A percentile compares a stretch with the other conserved stretches of the same genome.
Evolutionary conservation across 805 yeast species (phyloP).

Genomic region (Saccharomycopsis sp.): DNA sequence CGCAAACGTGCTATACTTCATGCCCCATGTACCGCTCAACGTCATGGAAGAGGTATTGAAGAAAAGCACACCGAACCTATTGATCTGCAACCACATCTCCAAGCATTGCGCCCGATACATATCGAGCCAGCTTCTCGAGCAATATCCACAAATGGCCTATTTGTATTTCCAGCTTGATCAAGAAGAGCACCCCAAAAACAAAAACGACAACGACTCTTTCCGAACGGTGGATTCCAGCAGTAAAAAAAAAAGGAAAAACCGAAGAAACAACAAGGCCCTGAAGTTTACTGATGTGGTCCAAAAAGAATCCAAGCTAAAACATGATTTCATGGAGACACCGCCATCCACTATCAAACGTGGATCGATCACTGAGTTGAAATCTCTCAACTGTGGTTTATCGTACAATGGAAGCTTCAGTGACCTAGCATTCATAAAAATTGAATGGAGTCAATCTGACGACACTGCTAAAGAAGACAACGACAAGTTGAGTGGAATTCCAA

Average conservation of each 20-base stretch:
- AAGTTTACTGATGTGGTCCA: no score
- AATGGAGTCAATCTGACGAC: no score
- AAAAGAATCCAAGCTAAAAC: no score
- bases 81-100: constrained; percentile 8
- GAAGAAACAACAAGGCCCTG: no score
- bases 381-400: no score
- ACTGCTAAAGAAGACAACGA: no score
- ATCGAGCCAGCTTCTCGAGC: not conserved
- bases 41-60: constrained; percentile 5
- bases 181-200: not conserved
- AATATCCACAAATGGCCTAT: not conserved
- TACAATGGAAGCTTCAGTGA: no score
- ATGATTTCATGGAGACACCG: no score
- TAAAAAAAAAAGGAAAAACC: not conserved
- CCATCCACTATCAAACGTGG: no score
- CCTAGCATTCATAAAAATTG: no score
- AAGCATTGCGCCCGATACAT: not conserved
- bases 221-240: not conserved
- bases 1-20: constrained; percentile 2
- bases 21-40: constrained; percentile 11
- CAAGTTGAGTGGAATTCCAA: no score
- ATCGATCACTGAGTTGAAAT: no score
- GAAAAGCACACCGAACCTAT: not conserved
- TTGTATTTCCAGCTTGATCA: not conserved
- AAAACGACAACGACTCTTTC: not conserved